Evolutionary conservation across 129 eudicot species (phyloP), one percentile per base, ranked within the genome.

Genomic region (Gnaphalium uliginosum): DNA sequence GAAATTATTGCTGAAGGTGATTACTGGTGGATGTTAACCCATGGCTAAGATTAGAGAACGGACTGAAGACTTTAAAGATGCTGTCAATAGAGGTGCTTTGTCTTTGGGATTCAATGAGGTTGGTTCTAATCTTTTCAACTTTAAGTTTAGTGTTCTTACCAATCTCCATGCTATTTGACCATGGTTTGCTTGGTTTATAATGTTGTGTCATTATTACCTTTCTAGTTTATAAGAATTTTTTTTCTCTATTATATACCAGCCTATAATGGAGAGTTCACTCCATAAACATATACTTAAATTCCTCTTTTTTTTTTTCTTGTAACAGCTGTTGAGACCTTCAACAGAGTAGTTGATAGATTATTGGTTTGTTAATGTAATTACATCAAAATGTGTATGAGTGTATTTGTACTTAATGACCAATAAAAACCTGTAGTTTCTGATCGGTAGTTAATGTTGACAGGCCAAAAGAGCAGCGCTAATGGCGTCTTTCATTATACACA

Each of bases 31-130:
- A 76, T 71, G 57, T 10, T 56, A 77, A 67, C 64, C 65, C 76
- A 93, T 95, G 99, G 86, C 96, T 54, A 95, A 85, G 84, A 73
- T 80, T 66, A 91, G 90, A 81, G 94, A 95, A 73, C 76, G 94
- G 64, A 91, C 90, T 67, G 99, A 95, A 83, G 99, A 95, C 85
- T 91, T 95, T 48, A 95, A 86, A 86, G 97, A 95, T 82, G 92
- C 96, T 30, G 94, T 86, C 43, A 93, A 88, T 54, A 86, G 96
- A 69, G 86, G 87, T 68, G 93, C 97, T 54, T 51, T 94, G 62
- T 85, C 95, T 70, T 76, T 90, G 86, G 99, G 85, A 71, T 87
- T 75, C 69, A 76, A 83, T 32, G 99, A 94, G 97, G 99, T 91
- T 73, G 29, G 76, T 71, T 61, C 29, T 56, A 9, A 73, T 57